These are phyloP conservation scores for Cyberlindnera veronae DNA, from an alignment of 805 yeast species.

Conservation along the genomic window DNA sequence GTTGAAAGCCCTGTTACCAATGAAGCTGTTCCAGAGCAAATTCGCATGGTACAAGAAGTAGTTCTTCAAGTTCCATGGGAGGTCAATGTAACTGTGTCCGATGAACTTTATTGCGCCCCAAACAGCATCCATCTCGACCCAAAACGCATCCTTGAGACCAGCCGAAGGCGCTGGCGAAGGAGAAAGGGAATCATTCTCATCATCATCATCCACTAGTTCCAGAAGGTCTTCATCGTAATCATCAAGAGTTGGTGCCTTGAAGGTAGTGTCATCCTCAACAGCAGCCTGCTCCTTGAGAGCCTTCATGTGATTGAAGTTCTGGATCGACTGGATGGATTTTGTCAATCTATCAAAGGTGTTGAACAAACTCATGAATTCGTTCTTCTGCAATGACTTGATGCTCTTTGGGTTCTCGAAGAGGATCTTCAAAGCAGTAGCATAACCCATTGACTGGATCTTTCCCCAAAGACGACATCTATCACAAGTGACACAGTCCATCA, in stretches of 20 bases:
- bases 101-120: constrained; percentile 63
- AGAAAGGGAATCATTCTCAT: too few relatives aligned
- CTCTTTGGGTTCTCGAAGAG: constrained; percentile 65
- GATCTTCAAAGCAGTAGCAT: constrained; percentile 92
- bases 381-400: constrained; percentile 57
- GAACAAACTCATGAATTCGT: constrained; percentile 85
- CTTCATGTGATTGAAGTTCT: constrained; percentile 61
- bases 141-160: constrained; percentile 44
- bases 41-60: constrained; percentile 45
- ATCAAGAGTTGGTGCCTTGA: constrained; percentile 9
- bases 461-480: constrained; percentile 99
- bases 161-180: too few relatives aligned
- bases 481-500: constrained; percentile 99
- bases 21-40: constrained; percentile 68
- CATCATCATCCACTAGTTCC: constrained; percentile 2
- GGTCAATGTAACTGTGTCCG: constrained; percentile 56
- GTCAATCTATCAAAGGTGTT: constrained; percentile 93
- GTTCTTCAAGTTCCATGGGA: constrained; percentile 63
- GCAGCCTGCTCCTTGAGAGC: constrained; percentile 13
- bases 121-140: constrained; percentile 49
- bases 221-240: constrained; percentile 8
- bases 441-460: constrained; percentile 93
- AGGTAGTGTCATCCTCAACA: constrained; percentile 1
- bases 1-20: constrained; percentile 47
- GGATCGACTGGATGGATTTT: constrained; percentile 73